Conservation (phyloP, 1,284 basidiomycete species). For the Ustilago cynodontis region DNA sequence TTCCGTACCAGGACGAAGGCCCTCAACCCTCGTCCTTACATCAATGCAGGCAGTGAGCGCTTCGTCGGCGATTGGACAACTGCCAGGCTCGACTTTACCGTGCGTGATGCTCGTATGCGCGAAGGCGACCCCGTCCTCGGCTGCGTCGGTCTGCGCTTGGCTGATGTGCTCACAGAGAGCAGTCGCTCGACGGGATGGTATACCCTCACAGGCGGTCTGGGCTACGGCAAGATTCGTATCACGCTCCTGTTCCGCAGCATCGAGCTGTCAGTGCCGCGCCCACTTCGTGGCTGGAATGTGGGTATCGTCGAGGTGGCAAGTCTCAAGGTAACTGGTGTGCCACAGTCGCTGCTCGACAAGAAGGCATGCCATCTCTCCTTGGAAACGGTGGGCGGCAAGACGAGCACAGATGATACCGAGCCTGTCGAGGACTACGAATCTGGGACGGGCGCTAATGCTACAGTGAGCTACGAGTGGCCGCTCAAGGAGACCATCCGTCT, state of each 20-base stretch:
- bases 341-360: constrained; percentile 43
- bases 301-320: constrained; percentile 57
- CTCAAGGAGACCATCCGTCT: constrained; percentile 47
- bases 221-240: constrained; percentile 62
- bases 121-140: constrained; percentile 63
- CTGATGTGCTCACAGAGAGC: constrained; percentile 51
- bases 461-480: constrained; percentile 46
- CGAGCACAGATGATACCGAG: constrained; percentile 40
- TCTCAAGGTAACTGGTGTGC: constrained; percentile 45
- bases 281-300: constrained; percentile 63
- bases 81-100: constrained; percentile 59
- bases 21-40: constrained; percentile 61
- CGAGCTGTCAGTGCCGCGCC: constrained; percentile 56
- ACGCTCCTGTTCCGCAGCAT: constrained; percentile 61
- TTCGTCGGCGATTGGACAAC: constrained; percentile 59
- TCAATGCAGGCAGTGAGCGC: constrained; percentile 64
- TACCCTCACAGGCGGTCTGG: constrained; percentile 59
- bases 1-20: constrained; percentile 63
- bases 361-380: constrained; percentile 50
- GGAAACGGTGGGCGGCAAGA: constrained; percentile 57
- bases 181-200: constrained; percentile 54
- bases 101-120: constrained; percentile 59
- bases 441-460: constrained; percentile 35
- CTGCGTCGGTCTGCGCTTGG: constrained; percentile 55
- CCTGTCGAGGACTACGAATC: constrained; percentile 44